These are phyloP conservation scores for Vitis vinifera DNA, from an alignment of 164 flowering plant genomes.

Conservation along the genomic window DNA sequence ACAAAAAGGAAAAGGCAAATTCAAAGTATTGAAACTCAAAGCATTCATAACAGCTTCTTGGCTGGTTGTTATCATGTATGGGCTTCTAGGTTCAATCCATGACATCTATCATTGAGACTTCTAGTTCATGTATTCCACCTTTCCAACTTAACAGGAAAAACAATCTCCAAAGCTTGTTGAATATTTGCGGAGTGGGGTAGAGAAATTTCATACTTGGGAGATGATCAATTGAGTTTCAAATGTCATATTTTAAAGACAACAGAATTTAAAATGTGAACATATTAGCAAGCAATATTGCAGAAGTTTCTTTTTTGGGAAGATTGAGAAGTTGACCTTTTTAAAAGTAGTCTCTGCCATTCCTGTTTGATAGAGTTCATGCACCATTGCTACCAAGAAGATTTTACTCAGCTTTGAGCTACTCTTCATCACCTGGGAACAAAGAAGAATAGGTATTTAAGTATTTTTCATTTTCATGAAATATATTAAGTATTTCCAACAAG, in stretches of 20 bases:
- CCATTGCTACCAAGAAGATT: conserved; percentile 89
- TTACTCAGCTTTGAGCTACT: conserved; percentile 71
- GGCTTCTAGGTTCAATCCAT: background rate
- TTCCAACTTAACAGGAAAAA: background rate
- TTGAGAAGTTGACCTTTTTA: conserved; percentile 62
- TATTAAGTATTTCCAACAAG: background rate
- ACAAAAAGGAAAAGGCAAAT: background rate
- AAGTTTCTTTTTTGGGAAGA: background rate
- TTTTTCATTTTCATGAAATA: no score
- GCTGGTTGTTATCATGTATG: background rate
- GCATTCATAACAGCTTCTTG: background rate
- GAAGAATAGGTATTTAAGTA: conserved; percentile 8
- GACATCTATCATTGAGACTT: background rate
- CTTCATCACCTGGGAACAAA: conserved; percentile 67
- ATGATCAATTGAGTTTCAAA: background rate
- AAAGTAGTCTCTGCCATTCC: conserved; percentile 93
- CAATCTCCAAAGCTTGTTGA: no score
- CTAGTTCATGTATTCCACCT: no score
- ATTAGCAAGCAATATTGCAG: background rate
- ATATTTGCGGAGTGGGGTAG: no score
- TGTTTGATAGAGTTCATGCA: conserved; percentile 84
- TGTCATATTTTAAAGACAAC: background rate
- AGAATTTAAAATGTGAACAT: background rate
- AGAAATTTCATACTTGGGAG: background rate
- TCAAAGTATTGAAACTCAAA: background rate